phyloP scores from a whole-genome alignment of 306 rosid genomes.

The Cyclanthera cordifolia region DNA sequence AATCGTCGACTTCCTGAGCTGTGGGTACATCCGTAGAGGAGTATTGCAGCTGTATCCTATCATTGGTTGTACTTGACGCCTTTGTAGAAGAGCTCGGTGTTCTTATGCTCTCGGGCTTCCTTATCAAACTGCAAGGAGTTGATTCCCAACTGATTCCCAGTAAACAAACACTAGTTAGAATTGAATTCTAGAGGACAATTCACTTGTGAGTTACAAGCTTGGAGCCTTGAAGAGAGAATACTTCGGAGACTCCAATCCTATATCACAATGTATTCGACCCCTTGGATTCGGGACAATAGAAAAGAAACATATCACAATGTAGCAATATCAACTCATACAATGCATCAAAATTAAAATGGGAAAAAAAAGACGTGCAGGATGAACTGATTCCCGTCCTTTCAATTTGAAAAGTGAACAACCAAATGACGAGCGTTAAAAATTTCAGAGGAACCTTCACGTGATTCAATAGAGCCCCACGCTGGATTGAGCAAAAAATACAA shows the following conservation, averaged over 20 bases:
- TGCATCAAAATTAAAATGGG: neutral
- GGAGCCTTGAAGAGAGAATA: too few species aligned
- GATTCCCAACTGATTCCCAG: constrained; percentile 64
- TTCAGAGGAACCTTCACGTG: constrained; percentile 9
- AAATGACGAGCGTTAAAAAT: neutral
- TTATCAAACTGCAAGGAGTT: constrained; percentile 80
- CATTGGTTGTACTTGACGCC: constrained; percentile 45
- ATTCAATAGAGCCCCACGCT: constrained; percentile 7
- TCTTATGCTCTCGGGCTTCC: constrained; percentile 45
- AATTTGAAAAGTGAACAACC: neutral
- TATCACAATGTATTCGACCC: neutral
- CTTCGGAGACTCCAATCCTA: neutral
- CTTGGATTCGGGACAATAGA: too few species aligned
- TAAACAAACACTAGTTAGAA: neutral
- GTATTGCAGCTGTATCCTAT: constrained; percentile 32
- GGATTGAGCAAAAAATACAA: constrained; percentile 1
- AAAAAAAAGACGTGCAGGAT: neutral
- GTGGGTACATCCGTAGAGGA: constrained; percentile 59
- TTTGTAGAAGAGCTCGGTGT: constrained; percentile 81
- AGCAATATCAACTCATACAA: constrained; percentile 7
- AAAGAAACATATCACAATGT: neutral
- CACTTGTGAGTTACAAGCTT: too few species aligned
- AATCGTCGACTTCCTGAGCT: constrained; percentile 67
- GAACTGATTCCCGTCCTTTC: neutral
- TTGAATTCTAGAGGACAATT: neutral